Evolutionary conservation across 441 rosid genomes (phyloP), one percentile per base, ranked within the genome.

Genomic region (Brassica hybrid): DNA sequence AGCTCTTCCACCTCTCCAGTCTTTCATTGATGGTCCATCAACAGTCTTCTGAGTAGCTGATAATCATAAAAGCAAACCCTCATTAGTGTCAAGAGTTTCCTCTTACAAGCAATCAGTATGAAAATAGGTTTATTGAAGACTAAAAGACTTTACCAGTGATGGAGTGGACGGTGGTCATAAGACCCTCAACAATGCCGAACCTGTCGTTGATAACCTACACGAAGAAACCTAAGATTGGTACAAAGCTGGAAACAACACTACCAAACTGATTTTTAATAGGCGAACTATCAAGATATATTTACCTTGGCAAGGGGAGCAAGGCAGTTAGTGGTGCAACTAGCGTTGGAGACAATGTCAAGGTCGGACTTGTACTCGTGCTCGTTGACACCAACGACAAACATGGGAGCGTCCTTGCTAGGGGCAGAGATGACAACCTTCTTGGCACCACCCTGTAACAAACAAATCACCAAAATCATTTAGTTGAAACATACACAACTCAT

Each of bases 1-100:
- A 32, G 96, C 92, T 67, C 97, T 90, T 43, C 97, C 97, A 82
- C 96, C 97, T 84, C 97, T 90, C 97, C 97, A 90, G 87, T 92
- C 97, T 81, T 91, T 92, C 82, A 65, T 82, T 32, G 96, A 92
- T 58, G 96, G 97, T 4, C 97, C 97, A 89, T 92, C 94, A 36
- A 92, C 97, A 4, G 97, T 92, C 84, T 92, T 92, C 79, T 92
- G 91, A 1, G 96, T 89, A 77, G 96, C 96, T 90, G 68, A 61
- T 4, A 12, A 13, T 27, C 11, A 27, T 13, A 13, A 13, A 25
- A 61, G 18, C 38, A 61, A 61, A 27, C 11, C 30, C 18, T 12
- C 38, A 27, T 61, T 61, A 61, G 36, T 45, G n/a, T 18, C n/a
- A n/a, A 57, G 3, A 18, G 30, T 27, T 61, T 27, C 38, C 18